These are phyloP conservation scores for Penicillium macrosclerotiorum DNA, from an alignment of 495 filamentous ascomycete species.

Conservation along the genomic window DNA sequence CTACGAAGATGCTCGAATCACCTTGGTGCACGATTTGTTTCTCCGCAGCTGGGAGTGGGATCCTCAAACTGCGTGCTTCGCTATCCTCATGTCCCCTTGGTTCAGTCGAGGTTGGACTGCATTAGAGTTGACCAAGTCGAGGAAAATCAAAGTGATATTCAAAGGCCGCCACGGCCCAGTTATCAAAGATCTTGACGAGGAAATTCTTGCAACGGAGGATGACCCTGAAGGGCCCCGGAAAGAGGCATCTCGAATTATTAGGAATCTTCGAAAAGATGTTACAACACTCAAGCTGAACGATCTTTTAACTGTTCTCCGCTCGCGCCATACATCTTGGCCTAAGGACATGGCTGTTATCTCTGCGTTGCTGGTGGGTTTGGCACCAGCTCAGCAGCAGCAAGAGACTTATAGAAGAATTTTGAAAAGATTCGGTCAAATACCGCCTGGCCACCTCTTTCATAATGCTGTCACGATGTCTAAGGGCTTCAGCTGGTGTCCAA, in stretches of 20 bases:
- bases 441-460: conserved; percentile 16
- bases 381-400: conserved; percentile 5
- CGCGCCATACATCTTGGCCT: conserved; percentile 25
- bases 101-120: conserved; percentile 28
- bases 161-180: conserved; percentile 12
- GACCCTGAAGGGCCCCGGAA: conserved; percentile 1
- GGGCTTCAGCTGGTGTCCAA: conserved; percentile 14
- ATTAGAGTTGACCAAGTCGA: conserved; percentile 27
- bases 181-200: conserved; percentile 31
- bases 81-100: conserved; percentile 26
- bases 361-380: conserved; percentile 16
- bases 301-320: conserved; percentile 13
- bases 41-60: conserved; percentile 30
- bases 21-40: conserved; percentile 32
- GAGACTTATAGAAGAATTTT: conserved; percentile 12
- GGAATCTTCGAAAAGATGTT: conserved; percentile 10
- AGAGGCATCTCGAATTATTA: conserved; percentile 11
- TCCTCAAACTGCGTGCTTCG: conserved; percentile 17
- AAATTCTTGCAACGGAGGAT: conserved; percentile 17
- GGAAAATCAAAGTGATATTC: conserved; percentile 31
- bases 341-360: conserved; percentile 22
- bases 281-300: conserved; percentile 14
- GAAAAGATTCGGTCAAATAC: conserved; percentile 2
- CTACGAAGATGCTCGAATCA: conserved; percentile 23
- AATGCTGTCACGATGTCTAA: conserved; percentile 11